Evolutionary conservation across 768 basidiomycete genomes (phyloP).

Genomic region (Imleria badia): DNA sequence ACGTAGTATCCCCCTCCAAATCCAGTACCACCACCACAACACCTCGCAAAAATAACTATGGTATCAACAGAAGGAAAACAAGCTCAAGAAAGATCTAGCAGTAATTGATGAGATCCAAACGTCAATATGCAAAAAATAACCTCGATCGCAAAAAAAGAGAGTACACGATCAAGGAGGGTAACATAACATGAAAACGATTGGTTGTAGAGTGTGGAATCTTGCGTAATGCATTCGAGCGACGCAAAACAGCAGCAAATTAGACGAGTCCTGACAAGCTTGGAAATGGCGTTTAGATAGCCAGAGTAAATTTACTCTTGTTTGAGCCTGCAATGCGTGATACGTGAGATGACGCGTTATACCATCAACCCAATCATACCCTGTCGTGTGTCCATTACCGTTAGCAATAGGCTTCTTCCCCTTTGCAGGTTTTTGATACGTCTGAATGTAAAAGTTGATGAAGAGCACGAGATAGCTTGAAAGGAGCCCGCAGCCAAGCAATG

Average conservation of each 20-base stretch:
- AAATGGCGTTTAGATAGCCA: background rate
- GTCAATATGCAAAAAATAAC: constrained; percentile 15
- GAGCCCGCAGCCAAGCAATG: constrained; percentile 84
- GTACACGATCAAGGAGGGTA: constrained; percentile 14
- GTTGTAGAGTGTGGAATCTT: constrained; percentile 13
- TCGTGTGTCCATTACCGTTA: constrained; percentile 46
- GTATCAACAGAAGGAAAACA: constrained; percentile 13
- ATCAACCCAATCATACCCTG: constrained; percentile 25
- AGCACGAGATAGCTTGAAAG: constrained; percentile 89
- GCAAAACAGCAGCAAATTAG: constrained; percentile 14
- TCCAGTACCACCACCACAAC: constrained; percentile 6
- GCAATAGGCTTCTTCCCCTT: constrained; percentile 33
- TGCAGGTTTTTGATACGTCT: constrained; percentile 73
- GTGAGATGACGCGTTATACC: background rate
- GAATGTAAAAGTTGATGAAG: constrained; percentile 94
- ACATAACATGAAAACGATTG: constrained; percentile 15
- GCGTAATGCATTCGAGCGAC: constrained; percentile 5
- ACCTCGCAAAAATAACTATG: constrained; percentile 3
- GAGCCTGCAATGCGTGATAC: constrained; percentile 21
- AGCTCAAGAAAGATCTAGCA: constrained; percentile 12
- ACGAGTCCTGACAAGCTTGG: constrained; percentile 1
- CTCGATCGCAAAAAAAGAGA: constrained; percentile 12
- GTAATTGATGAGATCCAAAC: constrained; percentile 4
- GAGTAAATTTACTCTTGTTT: constrained; percentile 33
- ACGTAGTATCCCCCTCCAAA: background rate